Percentiles rank a stretch among this genome's conserved stretches.
Evolutionary conservation across 129 eudicot genomes (phyloP).

Genomic region (Saussurea involucrata): DNA sequence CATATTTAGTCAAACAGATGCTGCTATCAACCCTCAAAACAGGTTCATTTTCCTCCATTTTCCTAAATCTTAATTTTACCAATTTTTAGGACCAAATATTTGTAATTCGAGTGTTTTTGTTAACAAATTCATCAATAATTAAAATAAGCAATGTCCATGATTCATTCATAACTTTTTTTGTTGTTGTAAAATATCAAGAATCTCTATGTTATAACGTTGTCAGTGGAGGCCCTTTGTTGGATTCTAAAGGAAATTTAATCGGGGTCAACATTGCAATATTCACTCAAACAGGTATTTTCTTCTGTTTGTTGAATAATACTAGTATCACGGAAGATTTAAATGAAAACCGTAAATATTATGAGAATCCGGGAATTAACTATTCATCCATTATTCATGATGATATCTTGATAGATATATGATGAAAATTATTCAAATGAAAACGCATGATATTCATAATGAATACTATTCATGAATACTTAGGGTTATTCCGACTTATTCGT

Average conservation of each 20-base stretch:
- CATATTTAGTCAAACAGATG: slow-evolving; percentile 97
- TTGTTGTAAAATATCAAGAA: not conserved
- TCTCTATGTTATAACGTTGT: slow-evolving; percentile 9
- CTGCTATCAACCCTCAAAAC: slow-evolving; percentile 98
- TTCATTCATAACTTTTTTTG: not conserved
- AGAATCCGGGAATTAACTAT: not conserved
- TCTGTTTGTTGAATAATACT: slow-evolving; percentile 4
- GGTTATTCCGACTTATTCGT: not conserved
- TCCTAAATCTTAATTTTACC: not conserved
- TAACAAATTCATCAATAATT: not conserved
- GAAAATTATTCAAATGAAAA: too few species aligned
- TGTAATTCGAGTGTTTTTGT: not conserved
- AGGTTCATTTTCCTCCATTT: slow-evolving; percentile 37
- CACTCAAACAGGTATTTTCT: slow-evolving; percentile 76
- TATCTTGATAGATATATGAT: too few species aligned
- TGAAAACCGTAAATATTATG: not conserved
- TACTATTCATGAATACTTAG: not conserved
- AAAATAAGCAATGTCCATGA: not conserved
- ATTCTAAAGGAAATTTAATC: slow-evolving; percentile 86
- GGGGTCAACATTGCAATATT: slow-evolving; percentile 97
- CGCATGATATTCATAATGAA: too few species aligned
- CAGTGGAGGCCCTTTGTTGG: slow-evolving; percentile 97
- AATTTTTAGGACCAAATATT: not conserved
- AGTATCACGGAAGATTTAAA: not conserved
- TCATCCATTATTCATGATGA: not conserved